phyloP scores from a whole-genome alignment of 2,329 filamentous ascomycete genomes.

The Fusarium veterinarium region DNA sequence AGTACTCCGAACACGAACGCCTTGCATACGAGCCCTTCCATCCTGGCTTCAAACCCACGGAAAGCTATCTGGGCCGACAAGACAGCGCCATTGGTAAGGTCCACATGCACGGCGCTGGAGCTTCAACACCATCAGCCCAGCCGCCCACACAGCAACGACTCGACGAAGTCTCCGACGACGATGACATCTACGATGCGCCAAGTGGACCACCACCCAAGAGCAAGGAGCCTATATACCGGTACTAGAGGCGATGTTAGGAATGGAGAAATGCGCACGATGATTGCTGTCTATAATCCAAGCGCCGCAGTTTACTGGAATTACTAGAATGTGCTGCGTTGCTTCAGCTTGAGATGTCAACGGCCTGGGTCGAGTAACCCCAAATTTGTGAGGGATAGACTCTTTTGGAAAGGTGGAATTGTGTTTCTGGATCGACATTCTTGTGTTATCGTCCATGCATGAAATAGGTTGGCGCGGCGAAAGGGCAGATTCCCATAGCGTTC shows the following conservation, averaged over 20 bases:
- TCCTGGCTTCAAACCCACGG: constrained; percentile 49
- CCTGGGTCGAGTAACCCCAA: not conserved
- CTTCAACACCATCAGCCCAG: constrained; percentile 28
- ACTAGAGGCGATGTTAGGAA: constrained; percentile 34
- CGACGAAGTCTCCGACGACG: constrained; percentile 49
- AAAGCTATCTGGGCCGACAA: constrained; percentile 49
- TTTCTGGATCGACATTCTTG: constrained; percentile 25
- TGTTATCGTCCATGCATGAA: constrained; percentile 35
- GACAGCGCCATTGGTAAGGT: constrained; percentile 56
- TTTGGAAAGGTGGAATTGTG: constrained; percentile 23
- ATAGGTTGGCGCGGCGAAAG: constrained; percentile 41
- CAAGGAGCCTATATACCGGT: constrained; percentile 53
- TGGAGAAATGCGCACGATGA: not conserved
- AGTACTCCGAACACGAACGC: constrained; percentile 38
- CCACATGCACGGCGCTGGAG: constrained; percentile 55
- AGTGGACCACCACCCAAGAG: constrained; percentile 48
- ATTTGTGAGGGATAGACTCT: not conserved
- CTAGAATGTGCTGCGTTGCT: not conserved
- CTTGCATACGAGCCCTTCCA: constrained; percentile 54
- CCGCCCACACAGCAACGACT: constrained; percentile 31
- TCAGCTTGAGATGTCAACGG: not conserved
- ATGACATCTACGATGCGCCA: constrained; percentile 54
- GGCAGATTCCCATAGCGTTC: constrained; percentile 42
- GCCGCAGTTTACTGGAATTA: not conserved
- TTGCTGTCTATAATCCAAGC: not conserved